Evolutionary conservation across 1,284 basidiomycete genomes (phyloP).

Genomic region (Caloboletus firmus): DNA sequence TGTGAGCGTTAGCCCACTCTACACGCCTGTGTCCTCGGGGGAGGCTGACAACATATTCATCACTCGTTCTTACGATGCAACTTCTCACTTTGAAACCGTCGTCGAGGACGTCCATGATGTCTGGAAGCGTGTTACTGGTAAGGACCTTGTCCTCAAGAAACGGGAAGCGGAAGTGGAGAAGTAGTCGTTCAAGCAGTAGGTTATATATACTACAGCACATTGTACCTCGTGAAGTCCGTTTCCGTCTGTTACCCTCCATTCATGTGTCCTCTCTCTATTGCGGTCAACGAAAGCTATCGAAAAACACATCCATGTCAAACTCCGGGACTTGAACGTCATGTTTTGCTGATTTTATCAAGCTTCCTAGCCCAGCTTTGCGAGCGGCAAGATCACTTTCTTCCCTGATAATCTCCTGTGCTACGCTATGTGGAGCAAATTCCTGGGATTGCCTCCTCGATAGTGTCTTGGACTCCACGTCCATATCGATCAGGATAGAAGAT

Average conservation of each 20-base stretch:
- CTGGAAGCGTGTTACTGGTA: conserved; percentile 82
- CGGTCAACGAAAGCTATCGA: conserved; percentile 16
- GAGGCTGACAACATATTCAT: conserved; percentile 89
- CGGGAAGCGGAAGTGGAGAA: conserved; percentile 69
- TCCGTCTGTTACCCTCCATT: conserved; percentile 8
- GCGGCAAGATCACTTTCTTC: conserved; percentile 58
- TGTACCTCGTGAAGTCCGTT: conserved; percentile 19
- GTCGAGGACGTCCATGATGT: conserved; percentile 94
- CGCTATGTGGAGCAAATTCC: conserved; percentile 22
- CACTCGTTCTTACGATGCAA: conserved; percentile 97
- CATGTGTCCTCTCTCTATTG: neutral
- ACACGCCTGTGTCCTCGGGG: conserved; percentile 86
- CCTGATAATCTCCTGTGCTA: conserved; percentile 38
- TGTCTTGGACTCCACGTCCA: conserved; percentile 71
- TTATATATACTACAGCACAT: conserved; percentile 5
- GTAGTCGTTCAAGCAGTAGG: conserved; percentile 35
- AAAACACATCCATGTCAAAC: conserved; percentile 77
- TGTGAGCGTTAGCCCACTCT: conserved; percentile 85
- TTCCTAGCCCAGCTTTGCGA: conserved; percentile 75
- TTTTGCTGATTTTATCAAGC: conserved; percentile 84
- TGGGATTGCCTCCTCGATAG: conserved; percentile 59
- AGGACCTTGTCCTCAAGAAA: conserved; percentile 80
- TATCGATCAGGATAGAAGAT: conserved; percentile 82
- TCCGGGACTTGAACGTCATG: conserved; percentile 83
- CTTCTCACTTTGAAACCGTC: conserved; percentile 98